Evolutionary conservation across 1,284 basidiomycete genomes (phyloP).

Genomic region (Rhizoctonia solani): DNA sequence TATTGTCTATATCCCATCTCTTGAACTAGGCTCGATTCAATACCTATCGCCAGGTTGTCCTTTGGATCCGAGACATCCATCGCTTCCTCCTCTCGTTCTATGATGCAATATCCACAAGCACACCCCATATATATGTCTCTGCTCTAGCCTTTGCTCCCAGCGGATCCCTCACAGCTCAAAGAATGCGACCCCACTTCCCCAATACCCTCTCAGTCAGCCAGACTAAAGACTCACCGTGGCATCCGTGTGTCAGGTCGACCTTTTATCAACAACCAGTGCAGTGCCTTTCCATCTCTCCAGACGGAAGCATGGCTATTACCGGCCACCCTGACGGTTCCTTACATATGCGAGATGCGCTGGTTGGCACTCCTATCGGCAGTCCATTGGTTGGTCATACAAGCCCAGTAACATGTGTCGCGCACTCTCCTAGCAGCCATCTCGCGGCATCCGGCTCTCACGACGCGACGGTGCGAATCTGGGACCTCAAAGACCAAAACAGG

Average conservation of each 20-base stretch:
- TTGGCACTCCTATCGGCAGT: background rate
- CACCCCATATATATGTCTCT: constrained; percentile 22
- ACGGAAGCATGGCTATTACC: constrained; percentile 27
- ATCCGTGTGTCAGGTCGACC: background rate
- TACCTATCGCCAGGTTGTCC: background rate
- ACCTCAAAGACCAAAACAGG: background rate
- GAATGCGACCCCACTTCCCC: background rate
- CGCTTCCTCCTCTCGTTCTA: constrained; percentile 18
- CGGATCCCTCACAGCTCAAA: background rate
- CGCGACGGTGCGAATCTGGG: background rate
- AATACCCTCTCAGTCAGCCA: background rate
- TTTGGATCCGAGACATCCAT: background rate
- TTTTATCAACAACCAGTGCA: background rate
- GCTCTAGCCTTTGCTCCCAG: constrained; percentile 15
- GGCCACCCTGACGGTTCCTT: constrained; percentile 11
- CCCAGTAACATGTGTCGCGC: background rate
- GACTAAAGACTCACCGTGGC: background rate
- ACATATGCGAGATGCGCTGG: constrained; percentile 28
- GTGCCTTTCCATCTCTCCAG: constrained; percentile 20
- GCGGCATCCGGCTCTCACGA: constrained; percentile 1
- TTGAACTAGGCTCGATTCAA: background rate
- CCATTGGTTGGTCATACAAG: background rate
- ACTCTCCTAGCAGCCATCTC: constrained; percentile 10
- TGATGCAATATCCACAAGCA: background rate
- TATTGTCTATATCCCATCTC: background rate